Evolutionary conservation across 768 basidiomycete species (phyloP).

Genomic region (Lentinula aciculospora): DNA sequence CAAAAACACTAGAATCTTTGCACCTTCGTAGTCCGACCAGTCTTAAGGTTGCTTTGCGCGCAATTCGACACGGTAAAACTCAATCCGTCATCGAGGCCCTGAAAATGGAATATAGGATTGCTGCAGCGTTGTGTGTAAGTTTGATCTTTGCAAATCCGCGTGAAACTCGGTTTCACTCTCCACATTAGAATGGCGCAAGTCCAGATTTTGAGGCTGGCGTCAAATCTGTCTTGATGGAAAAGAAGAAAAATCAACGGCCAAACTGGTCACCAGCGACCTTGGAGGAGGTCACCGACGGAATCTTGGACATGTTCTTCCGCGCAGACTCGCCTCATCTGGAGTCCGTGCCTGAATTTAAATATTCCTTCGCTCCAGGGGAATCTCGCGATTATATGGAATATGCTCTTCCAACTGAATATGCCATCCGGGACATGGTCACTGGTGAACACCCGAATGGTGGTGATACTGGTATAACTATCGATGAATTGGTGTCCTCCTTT

Average conservation of each 20-base stretch:
- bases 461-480: slow-evolving; percentile 50
- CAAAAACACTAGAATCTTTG: slow-evolving; percentile 56
- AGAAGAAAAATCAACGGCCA: slow-evolving; percentile 40
- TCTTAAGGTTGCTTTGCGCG: slow-evolving; percentile 81
- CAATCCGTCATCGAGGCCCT: slow-evolving; percentile 62
- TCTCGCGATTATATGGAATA: slow-evolving; percentile 20
- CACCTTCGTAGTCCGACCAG: slow-evolving; percentile 83
- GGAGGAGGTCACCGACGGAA: slow-evolving; percentile 50
- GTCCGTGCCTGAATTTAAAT: slow-evolving; percentile 36
- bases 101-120: slow-evolving; percentile 84
- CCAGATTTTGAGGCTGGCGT: slow-evolving; percentile 85
- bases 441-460: slow-evolving; percentile 62
- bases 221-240: slow-evolving; percentile 51
- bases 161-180: slow-evolving; percentile 11
- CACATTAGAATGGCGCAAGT: slow-evolving; percentile 60
- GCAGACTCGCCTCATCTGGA: slow-evolving; percentile 40
- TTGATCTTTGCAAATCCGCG: slow-evolving; percentile 9
- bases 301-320: slow-evolving; percentile 67
- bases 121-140: slow-evolving; percentile 86
- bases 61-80: slow-evolving; percentile 65
- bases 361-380: slow-evolving; percentile 23
- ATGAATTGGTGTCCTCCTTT: slow-evolving; percentile 60
- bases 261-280: slow-evolving; percentile 68
- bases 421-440: slow-evolving; percentile 61
- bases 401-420: slow-evolving; percentile 73